phyloP scores from a whole-genome alignment of 805 yeast species.

The Candida nanaspora region DNA sequence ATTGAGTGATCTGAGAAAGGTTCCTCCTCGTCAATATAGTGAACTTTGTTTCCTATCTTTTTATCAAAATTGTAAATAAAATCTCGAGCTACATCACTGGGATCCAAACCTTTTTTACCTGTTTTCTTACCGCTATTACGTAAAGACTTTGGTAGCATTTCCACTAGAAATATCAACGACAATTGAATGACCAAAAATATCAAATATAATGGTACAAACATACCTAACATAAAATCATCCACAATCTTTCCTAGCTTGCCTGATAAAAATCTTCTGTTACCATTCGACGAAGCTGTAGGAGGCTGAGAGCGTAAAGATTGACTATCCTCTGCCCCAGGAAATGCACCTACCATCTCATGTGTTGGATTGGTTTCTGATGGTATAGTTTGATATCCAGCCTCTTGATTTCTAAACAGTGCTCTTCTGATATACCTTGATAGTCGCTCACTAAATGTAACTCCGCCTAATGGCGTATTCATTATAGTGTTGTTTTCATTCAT shows the following conservation, averaged over 20 bases:
- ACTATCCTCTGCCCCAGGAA: not conserved
- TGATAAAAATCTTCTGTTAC: not conserved
- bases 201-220: not conserved
- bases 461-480: conserved; percentile 2
- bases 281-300: too few relatives aligned
- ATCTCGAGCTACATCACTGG: conserved; percentile 25
- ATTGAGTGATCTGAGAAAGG: too few relatives aligned
- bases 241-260: conserved; percentile 5
- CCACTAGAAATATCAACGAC: not conserved
- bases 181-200: not conserved
- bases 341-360: not conserved
- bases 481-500: not conserved
- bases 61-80: conserved; percentile 27
- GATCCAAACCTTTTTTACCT: conserved; percentile 12
- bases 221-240: not conserved
- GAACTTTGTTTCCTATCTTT: conserved; percentile 16
- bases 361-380: not conserved
- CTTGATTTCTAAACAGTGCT: not conserved
- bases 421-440: conserved; percentile 1
- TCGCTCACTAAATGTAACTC: conserved; percentile 3
- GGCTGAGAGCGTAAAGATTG: too few relatives aligned
- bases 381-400: conserved; percentile 1
- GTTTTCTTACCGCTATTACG: not conserved
- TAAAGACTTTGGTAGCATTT: not conserved
- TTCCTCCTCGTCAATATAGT: not conserved